Evolutionary conservation across 75 land plant genomes (phyloP).

Genomic region (Cunninghamia lanceolata): DNA sequence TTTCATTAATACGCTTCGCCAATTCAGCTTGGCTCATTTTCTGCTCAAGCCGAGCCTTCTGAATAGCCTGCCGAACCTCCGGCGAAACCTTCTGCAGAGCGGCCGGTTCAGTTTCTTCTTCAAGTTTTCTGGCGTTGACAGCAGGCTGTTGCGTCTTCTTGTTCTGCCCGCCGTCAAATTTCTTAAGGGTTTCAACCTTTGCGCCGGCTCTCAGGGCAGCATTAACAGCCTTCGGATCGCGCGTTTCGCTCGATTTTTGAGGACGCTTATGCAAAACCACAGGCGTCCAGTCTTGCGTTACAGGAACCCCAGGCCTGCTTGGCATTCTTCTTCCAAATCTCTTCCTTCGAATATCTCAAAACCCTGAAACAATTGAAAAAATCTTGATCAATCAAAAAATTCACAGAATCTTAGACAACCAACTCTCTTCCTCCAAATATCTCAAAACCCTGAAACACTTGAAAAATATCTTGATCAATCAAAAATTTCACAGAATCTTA

Average conservation of each 20-base stretch:
- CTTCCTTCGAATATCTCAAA: not conserved
- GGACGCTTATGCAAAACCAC: constrained; percentile 54
- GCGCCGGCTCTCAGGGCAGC: constrained; percentile 64
- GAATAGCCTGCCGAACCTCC: constrained; percentile 53
- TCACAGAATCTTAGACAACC: not conserved
- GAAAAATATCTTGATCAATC: too few species aligned
- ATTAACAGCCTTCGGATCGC: constrained; percentile 67
- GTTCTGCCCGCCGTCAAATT: constrained; percentile 62
- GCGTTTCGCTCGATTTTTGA: constrained; percentile 45
- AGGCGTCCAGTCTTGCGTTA: constrained; percentile 81
- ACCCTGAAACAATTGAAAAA: not conserved
- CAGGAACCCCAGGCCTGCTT: constrained; percentile 29
- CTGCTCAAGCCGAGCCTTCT: constrained; percentile 71
- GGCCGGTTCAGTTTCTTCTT: constrained; percentile 59
- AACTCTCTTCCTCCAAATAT: not conserved
- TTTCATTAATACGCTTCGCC: constrained; percentile 73
- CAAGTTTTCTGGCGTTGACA: constrained; percentile 65
- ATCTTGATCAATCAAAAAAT: not conserved
- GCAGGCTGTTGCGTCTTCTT: constrained; percentile 42
- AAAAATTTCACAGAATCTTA: not conserved
- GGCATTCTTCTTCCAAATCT: constrained; percentile 35
- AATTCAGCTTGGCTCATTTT: constrained; percentile 81
- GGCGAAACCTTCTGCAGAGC: constrained; percentile 37
- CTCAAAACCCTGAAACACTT: not conserved
- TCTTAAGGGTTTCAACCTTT: constrained; percentile 47